Evolutionary conservation across 2,329 filamentous ascomycete genomes (phyloP).

Genomic region (Tricladium varicosporioides): DNA sequence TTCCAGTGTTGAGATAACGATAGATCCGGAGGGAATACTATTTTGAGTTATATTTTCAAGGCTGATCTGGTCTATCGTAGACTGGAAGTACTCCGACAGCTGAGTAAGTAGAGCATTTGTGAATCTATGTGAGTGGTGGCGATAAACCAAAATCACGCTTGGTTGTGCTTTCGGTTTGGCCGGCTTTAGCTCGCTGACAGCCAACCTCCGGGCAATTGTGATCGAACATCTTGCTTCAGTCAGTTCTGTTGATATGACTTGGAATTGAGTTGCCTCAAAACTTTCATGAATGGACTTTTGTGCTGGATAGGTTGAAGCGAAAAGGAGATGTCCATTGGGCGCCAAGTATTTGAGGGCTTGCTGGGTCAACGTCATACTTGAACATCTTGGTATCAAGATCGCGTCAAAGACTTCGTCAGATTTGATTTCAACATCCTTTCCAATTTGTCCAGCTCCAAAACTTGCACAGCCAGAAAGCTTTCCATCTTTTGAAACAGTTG

Average conservation of each 20-base stretch:
- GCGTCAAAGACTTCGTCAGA: too few species aligned
- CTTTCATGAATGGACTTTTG: background rate
- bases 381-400: background rate
- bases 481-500: background rate
- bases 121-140: background rate
- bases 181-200: background rate
- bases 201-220: background rate
- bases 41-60: background rate
- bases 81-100: background rate
- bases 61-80: background rate
- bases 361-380: background rate
- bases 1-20: conserved; percentile 5
- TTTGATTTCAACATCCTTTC: too few species aligned
- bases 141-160: background rate
- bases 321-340: background rate
- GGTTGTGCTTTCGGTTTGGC: background rate
- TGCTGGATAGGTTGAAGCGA: background rate
- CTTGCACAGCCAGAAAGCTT: background rate
- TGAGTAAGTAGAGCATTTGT: background rate
- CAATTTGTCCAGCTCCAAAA: too few species aligned
- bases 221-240: too few species aligned
- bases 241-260: too few species aligned
- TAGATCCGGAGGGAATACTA: background rate
- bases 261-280: background rate
- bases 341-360: background rate